phyloP scores from a whole-genome alignment of 1,139 yeast genomes.

The Casaregolazyma lundiana region DNA sequence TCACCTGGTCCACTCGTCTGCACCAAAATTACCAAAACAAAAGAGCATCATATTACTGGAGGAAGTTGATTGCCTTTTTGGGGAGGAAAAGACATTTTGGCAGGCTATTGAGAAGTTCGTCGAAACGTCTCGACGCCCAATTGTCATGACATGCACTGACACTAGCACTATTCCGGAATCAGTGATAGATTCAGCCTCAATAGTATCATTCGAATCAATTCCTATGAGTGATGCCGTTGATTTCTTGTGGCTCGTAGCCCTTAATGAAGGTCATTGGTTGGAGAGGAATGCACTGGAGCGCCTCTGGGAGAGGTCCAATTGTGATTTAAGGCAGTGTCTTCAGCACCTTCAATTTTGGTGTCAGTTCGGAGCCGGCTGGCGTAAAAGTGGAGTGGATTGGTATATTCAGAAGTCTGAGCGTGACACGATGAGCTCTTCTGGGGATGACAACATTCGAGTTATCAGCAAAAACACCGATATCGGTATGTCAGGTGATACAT shows the following conservation, averaged over 20 bases:
- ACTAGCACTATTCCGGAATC: slow-evolving; percentile 49
- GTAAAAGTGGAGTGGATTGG: slow-evolving; percentile 33
- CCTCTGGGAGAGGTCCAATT: slow-evolving; percentile 35
- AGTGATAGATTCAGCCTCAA: slow-evolving; percentile 29
- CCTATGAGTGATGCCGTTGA: slow-evolving; percentile 23
- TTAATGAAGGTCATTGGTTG: slow-evolving; percentile 38
- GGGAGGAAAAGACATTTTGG: slow-evolving; percentile 82
- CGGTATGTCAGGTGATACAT: neutral
- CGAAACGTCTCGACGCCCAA: slow-evolving; percentile 68
- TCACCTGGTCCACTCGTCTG: slow-evolving; percentile 59
- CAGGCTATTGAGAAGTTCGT: slow-evolving; percentile 59
- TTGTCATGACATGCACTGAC: slow-evolving; percentile 69
- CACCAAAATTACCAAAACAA: slow-evolving; percentile 34
- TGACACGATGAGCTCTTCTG: slow-evolving; percentile 1
- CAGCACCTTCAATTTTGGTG: slow-evolving; percentile 57
- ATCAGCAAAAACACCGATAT: slow-evolving; percentile 24
- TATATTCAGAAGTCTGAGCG: slow-evolving; percentile 24
- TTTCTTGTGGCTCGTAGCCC: slow-evolving; percentile 36
- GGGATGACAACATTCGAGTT: slow-evolving; percentile 19
- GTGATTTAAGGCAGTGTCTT: slow-evolving; percentile 55
- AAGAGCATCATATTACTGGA: slow-evolving; percentile 74
- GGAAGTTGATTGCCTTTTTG: slow-evolving; percentile 80
- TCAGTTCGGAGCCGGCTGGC: slow-evolving; percentile 36
- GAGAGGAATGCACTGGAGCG: slow-evolving; percentile 33
- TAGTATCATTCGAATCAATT: slow-evolving; percentile 32